These are phyloP conservation scores for Pseudotulostoma volvatum DNA, from an alignment of 495 filamentous ascomycete genomes.

Conservation along the genomic window DNA sequence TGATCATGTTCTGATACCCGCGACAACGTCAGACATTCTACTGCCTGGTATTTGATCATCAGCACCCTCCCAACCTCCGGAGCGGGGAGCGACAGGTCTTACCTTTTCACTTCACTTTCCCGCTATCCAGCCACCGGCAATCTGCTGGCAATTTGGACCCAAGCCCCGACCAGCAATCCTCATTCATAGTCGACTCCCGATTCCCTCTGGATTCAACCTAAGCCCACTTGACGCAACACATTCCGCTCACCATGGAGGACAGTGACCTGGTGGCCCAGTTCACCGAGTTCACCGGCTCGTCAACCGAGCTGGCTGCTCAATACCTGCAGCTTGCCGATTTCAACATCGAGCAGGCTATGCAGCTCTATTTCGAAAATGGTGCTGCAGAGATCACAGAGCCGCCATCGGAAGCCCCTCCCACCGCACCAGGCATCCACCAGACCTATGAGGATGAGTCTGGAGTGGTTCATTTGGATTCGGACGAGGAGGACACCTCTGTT, in stretches of 20 bases:
- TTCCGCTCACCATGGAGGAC: conserved; percentile 46
- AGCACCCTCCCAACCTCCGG: too few species aligned
- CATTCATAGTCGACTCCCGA: too few species aligned
- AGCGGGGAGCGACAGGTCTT: too few species aligned
- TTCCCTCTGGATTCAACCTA: too few species aligned
- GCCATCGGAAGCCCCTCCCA: conserved; percentile 22
- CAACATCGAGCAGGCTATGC: conserved; percentile 69
- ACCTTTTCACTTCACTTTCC: too few species aligned
- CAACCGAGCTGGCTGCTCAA: conserved; percentile 47
- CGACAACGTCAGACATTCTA: too few species aligned
- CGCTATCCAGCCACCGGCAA: too few species aligned
- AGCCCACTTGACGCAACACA: too few species aligned
- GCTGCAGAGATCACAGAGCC: conserved; percentile 33
- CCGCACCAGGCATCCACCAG: conserved; percentile 8
- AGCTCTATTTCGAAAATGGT: conserved; percentile 75
- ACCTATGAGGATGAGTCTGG: conserved; percentile 40
- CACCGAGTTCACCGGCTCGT: conserved; percentile 48
- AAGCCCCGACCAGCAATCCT: too few species aligned
- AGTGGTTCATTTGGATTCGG: conserved; percentile 56
- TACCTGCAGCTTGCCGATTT: conserved; percentile 72
- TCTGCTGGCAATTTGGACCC: too few species aligned
- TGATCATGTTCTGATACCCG: too few species aligned
- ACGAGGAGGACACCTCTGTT: conserved; percentile 21
- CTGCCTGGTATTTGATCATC: too few species aligned
- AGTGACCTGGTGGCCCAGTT: conserved; percentile 33